Evolutionary conservation across 192 early-diverging fungal species (phyloP).

Genomic region (Lobosporangium transversale): DNA sequence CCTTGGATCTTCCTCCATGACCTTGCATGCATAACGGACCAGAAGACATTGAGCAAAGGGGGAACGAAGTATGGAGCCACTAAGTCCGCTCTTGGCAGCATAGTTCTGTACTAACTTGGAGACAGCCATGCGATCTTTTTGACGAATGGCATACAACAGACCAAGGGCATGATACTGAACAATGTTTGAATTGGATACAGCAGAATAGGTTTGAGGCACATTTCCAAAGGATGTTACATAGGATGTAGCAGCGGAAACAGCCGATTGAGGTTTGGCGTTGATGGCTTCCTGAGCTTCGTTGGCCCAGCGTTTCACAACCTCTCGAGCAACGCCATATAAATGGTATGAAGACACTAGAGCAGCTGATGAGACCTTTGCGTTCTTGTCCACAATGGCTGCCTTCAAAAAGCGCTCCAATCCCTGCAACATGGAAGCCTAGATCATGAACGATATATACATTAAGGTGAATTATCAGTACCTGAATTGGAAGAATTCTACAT

Average conservation of each 20-base stretch:
- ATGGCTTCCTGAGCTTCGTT: conserved; percentile 97
- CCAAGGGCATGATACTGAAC: conserved; percentile 99
- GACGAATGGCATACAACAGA: conserved; percentile 91
- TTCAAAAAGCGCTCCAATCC: conserved; percentile 97
- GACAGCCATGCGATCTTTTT: conserved; percentile 98
- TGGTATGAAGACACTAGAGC: conserved; percentile 94
- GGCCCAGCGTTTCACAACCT: conserved; percentile 95
- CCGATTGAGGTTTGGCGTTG: conserved; percentile 77
- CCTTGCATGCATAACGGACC: conserved; percentile 90
- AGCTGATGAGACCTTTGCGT: conserved; percentile 86
- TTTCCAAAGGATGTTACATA: conserved; percentile 65
- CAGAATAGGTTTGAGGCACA: conserved; percentile 48
- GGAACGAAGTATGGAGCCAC: conserved; percentile 71
- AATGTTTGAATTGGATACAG: conserved; percentile 80
- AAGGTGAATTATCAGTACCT: background rate
- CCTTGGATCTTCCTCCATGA: conserved; percentile 81
- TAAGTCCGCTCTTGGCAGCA: conserved; percentile 64
- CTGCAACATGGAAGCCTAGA: conserved; percentile 90
- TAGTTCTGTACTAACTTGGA: conserved; percentile 94
- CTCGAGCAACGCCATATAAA: conserved; percentile 84
- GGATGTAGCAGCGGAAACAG: conserved; percentile 57
- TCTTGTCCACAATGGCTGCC: conserved; percentile 96
- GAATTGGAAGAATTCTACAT: background rate
- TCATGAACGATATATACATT: background rate
- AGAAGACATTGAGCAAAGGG: conserved; percentile 92